Percentiles rank a stretch among this genome's conserved stretches.
These are phyloP conservation scores for Talaromyces sp. DNA, from an alignment of 2,329 filamentous ascomycete genomes.

Conservation along the genomic window DNA sequence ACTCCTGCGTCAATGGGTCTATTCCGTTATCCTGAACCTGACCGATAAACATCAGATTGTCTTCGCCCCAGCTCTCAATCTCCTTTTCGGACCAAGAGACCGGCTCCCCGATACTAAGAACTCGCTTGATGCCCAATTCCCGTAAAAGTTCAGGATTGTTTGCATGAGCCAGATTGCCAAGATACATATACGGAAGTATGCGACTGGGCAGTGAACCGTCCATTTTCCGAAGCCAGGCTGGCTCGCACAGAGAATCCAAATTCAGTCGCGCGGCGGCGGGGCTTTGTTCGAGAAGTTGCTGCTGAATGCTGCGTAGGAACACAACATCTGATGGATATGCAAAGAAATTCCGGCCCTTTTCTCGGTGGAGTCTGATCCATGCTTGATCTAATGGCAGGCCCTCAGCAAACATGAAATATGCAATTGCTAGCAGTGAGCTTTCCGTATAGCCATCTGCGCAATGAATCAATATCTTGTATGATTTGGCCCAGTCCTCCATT, in stretches of 20 bases:
- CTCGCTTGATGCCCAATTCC: conserved; percentile 76
- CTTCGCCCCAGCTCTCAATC: conserved; percentile 66
- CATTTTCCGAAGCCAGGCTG: conserved; percentile 75
- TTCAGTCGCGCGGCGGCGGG: conserved; percentile 26
- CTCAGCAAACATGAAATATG: conserved; percentile 91
- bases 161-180: conserved; percentile 88
- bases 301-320: conserved; percentile 72
- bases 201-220: conserved; percentile 90
- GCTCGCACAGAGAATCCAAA: conserved; percentile 46
- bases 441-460: conserved; percentile 97
- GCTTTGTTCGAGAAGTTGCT: conserved; percentile 63
- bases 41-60: conserved; percentile 77
- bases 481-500: conserved; percentile 45
- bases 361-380: conserved; percentile 79
- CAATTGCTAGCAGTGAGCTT: conserved; percentile 79
- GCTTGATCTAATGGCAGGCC: conserved; percentile 76
- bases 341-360: conserved; percentile 87
- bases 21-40: conserved; percentile 96
- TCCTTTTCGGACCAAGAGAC: conserved; percentile 74
- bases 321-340: conserved; percentile 88
- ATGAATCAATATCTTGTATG: conserved; percentile 78
- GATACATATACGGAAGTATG: conserved; percentile 89
- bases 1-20: conserved; percentile 82
- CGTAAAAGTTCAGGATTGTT: conserved; percentile 84
- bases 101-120: conserved; percentile 88